phyloP scores from a whole-genome alignment of 139 green algal genomes.

The Auxenochlorella pyrenoidosa region DNA sequence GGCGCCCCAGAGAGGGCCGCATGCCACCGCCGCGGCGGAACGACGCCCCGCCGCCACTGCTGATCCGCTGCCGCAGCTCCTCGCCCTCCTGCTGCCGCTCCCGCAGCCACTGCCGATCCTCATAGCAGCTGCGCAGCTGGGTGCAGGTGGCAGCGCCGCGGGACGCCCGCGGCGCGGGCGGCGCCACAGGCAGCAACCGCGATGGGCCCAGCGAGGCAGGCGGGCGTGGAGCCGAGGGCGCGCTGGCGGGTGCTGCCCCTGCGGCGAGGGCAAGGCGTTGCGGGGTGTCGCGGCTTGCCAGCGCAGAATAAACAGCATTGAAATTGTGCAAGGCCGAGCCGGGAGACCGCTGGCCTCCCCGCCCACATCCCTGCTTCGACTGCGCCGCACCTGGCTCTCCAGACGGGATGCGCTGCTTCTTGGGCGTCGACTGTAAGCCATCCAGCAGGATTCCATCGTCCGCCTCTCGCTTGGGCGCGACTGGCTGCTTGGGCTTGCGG shows the following conservation, averaged over 20 bases:
- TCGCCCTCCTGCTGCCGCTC: conserved; percentile 7
- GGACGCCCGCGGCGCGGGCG: not conserved
- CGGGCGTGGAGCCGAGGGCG: not conserved
- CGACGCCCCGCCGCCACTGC: not conserved
- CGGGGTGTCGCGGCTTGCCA: not conserved
- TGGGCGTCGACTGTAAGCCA: not conserved
- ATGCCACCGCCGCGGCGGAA: not conserved
- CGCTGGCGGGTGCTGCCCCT: not conserved
- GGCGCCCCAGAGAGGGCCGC: not conserved
- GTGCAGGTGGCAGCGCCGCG: not conserved
- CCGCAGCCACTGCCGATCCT: not conserved
- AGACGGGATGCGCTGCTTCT: conserved; percentile 3
- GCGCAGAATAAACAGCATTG: not conserved
- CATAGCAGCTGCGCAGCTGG: not conserved
- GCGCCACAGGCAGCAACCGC: not conserved
- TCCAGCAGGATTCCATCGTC: not conserved
- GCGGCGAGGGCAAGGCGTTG: not conserved
- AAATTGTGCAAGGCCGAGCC: not conserved
- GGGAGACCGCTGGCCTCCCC: not conserved
- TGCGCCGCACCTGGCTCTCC: not conserved
- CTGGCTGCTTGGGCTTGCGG: not conserved
- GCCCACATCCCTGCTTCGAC: not conserved
- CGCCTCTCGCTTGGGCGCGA: not conserved
- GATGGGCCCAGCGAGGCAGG: not conserved
- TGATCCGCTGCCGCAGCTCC: not conserved